Base-by-base conservation (phyloP, 1,284 basidiomycete species). In the Leccinum cinnamomeum region DNA sequence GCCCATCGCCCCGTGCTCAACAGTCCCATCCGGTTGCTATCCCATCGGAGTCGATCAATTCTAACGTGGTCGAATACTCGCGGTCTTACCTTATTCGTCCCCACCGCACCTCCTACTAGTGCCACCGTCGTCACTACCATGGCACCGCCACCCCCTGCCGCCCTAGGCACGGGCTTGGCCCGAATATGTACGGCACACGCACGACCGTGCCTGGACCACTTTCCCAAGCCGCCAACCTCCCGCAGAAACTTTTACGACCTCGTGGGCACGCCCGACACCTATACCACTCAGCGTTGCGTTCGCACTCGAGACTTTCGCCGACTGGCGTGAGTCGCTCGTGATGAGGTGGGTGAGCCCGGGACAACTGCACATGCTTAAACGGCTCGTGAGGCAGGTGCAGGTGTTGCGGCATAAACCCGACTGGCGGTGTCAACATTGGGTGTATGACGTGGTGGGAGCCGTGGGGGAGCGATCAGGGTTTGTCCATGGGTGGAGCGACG, bases 11-110 rank as follows among this genome's bases (percentile, higher is more conserved):
- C 57, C 50, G 33, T 46, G 41, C 67, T 70, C 62, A 55, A 14
- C 35, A 37, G 68, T 72, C 7, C 70, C 73, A 0, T 11, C 62
- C 0, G 64, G 66, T 2, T 64, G 55, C 53, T 67, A 68, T 62
- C 62, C 73, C 5, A 62, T 76, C 62, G 69, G 73, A 11, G 60
- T 75, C 35, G 63, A 59, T 57, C 75, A 76, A 28, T 76, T 75
- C 59, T 75, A 66, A 69, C 73, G 64, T 18, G 56, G 12, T 35
- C 30, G 62, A 68, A 46, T 18, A 54, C 54, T 25, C 7, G 23
- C 14, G 20, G 20, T 33, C 18, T 12, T 69, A 69, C 2, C 25
- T 63, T 73, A 58, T 72, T 75, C 12, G 59, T 75, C 11, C 71
- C 64, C 8, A 75, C 68, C 7, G 46, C 59, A 2, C 62, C 65